A percentile compares a stretch with the other conserved stretches of the same genome.
These are phyloP conservation scores for Eucalyptus dawsonii DNA, from an alignment of 345 rosid species.

Conservation along the genomic window DNA sequence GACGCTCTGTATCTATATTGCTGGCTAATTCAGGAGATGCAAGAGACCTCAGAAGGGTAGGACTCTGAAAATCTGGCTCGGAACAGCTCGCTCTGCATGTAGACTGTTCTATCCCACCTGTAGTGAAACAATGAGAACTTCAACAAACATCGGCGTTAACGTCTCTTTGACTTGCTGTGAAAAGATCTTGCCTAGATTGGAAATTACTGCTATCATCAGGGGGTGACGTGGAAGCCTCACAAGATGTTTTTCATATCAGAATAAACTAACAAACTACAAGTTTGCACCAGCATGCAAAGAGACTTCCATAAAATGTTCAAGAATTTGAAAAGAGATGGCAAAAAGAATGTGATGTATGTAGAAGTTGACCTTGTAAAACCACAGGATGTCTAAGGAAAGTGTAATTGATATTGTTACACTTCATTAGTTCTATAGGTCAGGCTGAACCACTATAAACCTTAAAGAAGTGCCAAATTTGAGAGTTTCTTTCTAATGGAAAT, in stretches of 20 bases:
- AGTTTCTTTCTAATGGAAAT: neutral
- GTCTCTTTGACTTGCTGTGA: neutral
- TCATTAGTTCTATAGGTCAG: neutral
- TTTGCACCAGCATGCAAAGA: neutral
- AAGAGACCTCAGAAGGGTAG: neutral
- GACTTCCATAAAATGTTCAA: neutral
- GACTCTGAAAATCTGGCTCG: neutral
- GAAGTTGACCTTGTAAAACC: neutral
- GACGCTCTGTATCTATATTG: neutral
- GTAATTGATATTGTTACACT: neutral
- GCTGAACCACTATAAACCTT: neutral
- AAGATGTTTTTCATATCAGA: neutral
- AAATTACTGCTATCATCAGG: neutral
- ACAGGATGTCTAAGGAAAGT: neutral
- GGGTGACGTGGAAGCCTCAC: neutral
- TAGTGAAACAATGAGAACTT: neutral
- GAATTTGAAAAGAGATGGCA: neutral
- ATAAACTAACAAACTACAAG: neutral
- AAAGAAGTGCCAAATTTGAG: neutral
- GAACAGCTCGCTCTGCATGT: neutral
- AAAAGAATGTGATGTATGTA: neutral
- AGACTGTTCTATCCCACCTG: neutral
- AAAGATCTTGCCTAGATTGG: neutral
- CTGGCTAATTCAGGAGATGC: neutral
- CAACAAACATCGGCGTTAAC: neutral